Base-by-base conservation (phyloP, 2,329 filamentous ascomycete species). In the Microcyclospora tardicrescens region DNA sequence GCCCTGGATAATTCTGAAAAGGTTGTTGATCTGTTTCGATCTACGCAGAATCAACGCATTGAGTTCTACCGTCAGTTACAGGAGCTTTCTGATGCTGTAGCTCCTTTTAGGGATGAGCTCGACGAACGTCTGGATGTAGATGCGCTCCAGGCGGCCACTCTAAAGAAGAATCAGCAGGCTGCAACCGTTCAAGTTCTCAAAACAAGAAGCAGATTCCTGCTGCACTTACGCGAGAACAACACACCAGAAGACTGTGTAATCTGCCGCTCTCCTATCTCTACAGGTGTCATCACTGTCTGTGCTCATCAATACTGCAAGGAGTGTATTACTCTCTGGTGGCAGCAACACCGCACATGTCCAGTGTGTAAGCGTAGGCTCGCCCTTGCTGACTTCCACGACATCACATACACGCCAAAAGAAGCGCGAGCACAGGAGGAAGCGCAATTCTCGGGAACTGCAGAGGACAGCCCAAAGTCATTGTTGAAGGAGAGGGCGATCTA, bases 11-110 rank as follows among this genome's bases (percentile, higher is more conserved):
- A 61, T 9, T 52, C 79, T 10, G 77, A 84, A 43, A 73, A 74
- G 42, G 87, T 95, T 57, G 64, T 85, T 5, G 79, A 89, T 34
- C 64, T 77, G 19, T 91, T 93, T 56, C 80, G 77, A 19, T 68
- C 70, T 12, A 76, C 81, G 0, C 87, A 93, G 76, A 96, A 96
- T 52, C 70, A 77, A 29, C 79, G 91, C 11, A 63, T 95, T 1
- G 85, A 91, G 41, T 96, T 86, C 56, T 96, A 96, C 56, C 77
- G 81, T 5, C 86, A 95, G 53, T 69, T 96, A 10, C 91, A 96
- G 55, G 73, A 76, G 16, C 77, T 96, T n/a, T 95, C 87, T 0
- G 89, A 96, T 55, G 84, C 77, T 13, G 84, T 96, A 0, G 72
- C 75, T 5, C 79, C 81, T 1, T 83, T 82, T 40, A 79, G 85